These are phyloP conservation scores for Straminergon stramineum DNA, from an alignment of 225 moss, liverwort and hornwort genomes.

Conservation along the genomic window DNA sequence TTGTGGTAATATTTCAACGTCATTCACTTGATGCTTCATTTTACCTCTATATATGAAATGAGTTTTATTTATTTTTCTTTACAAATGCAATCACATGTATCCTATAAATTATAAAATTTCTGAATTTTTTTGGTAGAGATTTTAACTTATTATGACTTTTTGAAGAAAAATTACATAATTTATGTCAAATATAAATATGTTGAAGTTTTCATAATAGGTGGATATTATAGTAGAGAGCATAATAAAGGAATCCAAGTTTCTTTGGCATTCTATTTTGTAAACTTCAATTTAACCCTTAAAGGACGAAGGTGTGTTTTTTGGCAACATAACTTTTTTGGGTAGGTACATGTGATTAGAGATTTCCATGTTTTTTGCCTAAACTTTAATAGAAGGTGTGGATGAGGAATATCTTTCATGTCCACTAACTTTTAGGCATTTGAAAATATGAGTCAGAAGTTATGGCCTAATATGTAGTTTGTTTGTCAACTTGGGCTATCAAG, in stretches of 20 bases:
- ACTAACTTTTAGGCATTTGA: no score
- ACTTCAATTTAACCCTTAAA: neutral
- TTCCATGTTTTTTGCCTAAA: no score
- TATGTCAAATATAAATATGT: neutral
- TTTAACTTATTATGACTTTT: neutral
- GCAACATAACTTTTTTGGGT: no score
- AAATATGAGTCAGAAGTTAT: no score
- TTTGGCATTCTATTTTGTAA: neutral
- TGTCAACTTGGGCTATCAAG: no score
- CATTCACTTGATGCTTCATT: neutral
- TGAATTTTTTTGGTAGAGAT: neutral
- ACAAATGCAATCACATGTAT: neutral
- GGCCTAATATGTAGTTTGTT: no score
- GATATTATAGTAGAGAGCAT: neutral
- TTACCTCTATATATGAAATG: neutral
- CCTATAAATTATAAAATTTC: neutral
- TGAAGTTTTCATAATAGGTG: neutral
- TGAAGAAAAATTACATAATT: neutral
- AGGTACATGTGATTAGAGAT: no score
- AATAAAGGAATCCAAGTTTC: neutral
- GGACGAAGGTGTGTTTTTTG: no score
- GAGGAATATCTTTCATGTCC: no score
- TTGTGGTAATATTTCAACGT: neutral
- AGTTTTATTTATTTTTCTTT: neutral
- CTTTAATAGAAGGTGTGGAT: no score